Evolutionary conservation across 805 yeast species (phyloP).

Genomic region (Saccharomyces jurei): DNA sequence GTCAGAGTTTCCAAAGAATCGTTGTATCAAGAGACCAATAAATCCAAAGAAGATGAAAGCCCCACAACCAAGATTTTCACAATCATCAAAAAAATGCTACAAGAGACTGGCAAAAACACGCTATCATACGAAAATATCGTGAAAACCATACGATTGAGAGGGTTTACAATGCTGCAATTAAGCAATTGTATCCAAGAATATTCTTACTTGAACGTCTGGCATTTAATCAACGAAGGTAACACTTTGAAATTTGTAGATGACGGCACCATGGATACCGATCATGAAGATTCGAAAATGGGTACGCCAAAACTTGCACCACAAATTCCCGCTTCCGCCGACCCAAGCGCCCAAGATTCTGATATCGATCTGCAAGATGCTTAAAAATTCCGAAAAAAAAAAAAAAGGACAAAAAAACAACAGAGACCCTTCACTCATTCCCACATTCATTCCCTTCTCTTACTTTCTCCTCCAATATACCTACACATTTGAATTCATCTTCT

Average conservation of each 20-base stretch:
- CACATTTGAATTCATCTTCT: neutral
- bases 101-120: conserved; percentile 31
- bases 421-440: neutral
- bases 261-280: conserved; percentile 20
- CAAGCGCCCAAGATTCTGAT: neutral
- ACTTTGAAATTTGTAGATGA: conserved; percentile 49
- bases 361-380: neutral
- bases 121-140: conserved; percentile 43
- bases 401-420: neutral
- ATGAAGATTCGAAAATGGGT: neutral
- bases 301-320: neutral
- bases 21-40: conserved; percentile 46
- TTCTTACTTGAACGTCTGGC: conserved; percentile 66
- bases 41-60: conserved; percentile 52
- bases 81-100: conserved; percentile 54
- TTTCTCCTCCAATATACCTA: neutral
- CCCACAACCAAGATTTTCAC: conserved; percentile 63
- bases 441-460: neutral
- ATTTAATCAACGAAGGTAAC: conserved; percentile 61
- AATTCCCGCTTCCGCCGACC: neutral
- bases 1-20: conserved; percentile 82
- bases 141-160: conserved; percentile 65
- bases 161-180: conserved; percentile 74
- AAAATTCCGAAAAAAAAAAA: neutral
- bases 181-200: conserved; percentile 71